Conservation (phyloP, 31 red algal species). For the Asparagopsis taxiformis region DNA sequence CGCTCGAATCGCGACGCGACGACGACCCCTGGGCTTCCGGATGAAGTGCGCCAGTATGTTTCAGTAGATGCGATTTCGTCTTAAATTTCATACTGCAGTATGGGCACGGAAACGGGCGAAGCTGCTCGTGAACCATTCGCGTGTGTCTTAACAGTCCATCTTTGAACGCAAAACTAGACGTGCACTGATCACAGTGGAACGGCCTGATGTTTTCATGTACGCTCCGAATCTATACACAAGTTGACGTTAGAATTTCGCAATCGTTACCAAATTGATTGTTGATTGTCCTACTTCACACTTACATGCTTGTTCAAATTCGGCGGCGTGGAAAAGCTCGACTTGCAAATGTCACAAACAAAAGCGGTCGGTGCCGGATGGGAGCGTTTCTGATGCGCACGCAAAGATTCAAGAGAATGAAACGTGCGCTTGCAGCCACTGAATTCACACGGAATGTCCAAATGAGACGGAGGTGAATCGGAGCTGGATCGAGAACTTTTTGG, state of each 20-base stretch:
- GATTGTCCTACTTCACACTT: too few species aligned
- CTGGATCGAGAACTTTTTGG: not conserved
- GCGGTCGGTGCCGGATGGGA: conserved; percentile 21
- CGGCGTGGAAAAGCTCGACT: conserved; percentile 39
- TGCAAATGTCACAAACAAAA: conserved; percentile 17
- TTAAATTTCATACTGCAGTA: conserved; percentile 14
- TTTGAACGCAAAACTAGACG: conserved; percentile 32
- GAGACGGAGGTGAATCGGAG: conserved; percentile 5
- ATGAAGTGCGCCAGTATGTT: conserved; percentile 12
- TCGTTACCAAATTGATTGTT: too few species aligned
- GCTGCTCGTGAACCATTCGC: conserved; percentile 38
- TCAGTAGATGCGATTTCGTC: conserved; percentile 18
- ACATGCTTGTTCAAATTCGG: conserved; percentile 48
- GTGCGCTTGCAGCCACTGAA: conserved; percentile 1
- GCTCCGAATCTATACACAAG: conserved; percentile 28
- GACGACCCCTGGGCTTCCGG: conserved; percentile 1
- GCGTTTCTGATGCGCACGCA: conserved; percentile 26
- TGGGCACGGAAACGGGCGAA: conserved; percentile 26
- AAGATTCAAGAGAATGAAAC: conserved; percentile 11
- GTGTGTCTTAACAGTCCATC: conserved; percentile 30
- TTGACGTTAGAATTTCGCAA: not conserved
- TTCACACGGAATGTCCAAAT: not conserved
- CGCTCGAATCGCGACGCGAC: not conserved
- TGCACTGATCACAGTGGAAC: conserved; percentile 26
- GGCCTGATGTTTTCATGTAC: conserved; percentile 34